Conservation (phyloP, 371 early-diverging fungal genomes). For the Lichtheimia corymbifera region DNA sequence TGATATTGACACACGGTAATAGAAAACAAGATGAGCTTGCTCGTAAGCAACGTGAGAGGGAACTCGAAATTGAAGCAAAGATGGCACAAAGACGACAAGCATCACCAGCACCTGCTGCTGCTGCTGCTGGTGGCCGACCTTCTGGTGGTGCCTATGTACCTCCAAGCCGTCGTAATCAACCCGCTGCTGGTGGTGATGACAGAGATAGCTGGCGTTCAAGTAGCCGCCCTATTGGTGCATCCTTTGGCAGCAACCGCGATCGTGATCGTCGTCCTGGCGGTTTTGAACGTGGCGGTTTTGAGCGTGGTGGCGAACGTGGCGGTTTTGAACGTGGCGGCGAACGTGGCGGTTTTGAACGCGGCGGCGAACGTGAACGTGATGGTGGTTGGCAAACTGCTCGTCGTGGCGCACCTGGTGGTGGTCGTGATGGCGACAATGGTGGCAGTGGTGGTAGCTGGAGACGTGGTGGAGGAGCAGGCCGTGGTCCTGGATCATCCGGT, state of each 20-base stretch:
- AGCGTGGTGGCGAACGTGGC: constrained; percentile 4
- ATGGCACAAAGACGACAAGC: constrained; percentile 11
- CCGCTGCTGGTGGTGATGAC: constrained; percentile 8
- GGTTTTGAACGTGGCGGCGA: no score
- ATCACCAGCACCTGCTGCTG: constrained; percentile 10
- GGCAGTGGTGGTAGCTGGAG: no score
- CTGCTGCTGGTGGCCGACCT: constrained; percentile 15
- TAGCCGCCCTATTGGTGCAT: constrained; percentile 10
- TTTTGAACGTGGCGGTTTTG: constrained; percentile 3
- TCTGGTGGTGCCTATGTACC: constrained; percentile 20
- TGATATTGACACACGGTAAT: background rate
- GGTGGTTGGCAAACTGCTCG: constrained; percentile 7
- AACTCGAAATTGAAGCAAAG: constrained; percentile 45
- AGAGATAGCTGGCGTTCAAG: constrained; percentile 13
- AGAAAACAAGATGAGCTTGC: constrained; percentile 41
- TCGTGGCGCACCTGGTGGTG: constrained; percentile 9
- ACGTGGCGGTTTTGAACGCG: constrained; percentile 2
- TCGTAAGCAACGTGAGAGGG: constrained; percentile 41
- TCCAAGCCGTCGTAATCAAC: constrained; percentile 17
- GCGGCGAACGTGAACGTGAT: constrained; percentile 4
- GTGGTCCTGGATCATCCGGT: no score
- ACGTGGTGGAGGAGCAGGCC: no score
- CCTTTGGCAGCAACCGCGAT: background rate
- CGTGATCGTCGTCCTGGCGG: constrained; percentile 7
- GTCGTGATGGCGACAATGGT: background rate